A percentile compares a stretch with the other conserved stretches of the same genome.
Conservation (phyloP, 192 early-diverging fungal genomes). For the Coemansia umbellata region DNA sequence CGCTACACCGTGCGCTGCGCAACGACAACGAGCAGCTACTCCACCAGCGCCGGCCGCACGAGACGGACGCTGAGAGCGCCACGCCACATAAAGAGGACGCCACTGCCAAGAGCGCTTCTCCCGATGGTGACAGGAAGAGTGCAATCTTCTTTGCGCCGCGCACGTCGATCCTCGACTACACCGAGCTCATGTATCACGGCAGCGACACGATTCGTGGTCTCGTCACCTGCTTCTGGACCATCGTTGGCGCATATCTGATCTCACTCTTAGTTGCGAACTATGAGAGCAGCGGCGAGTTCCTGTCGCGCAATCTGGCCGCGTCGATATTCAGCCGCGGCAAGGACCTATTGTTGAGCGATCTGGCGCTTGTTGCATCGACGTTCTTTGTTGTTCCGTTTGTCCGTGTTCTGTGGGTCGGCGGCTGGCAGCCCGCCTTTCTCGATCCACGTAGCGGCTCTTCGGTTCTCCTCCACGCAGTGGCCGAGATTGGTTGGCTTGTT, state of each 20-base stretch:
- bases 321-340: constrained; percentile 51
- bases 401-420: constrained; percentile 26
- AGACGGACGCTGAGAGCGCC: neutral
- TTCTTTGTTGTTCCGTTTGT: constrained; percentile 58
- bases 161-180: constrained; percentile 51
- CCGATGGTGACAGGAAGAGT: neutral
- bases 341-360: constrained; percentile 69
- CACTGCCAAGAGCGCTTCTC: neutral
- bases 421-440: constrained; percentile 11
- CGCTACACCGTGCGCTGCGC: constrained; percentile 31
- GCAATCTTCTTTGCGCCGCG: constrained; percentile 28
- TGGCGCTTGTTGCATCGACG: constrained; percentile 62
- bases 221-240: constrained; percentile 51
- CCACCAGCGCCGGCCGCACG: no score
- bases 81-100: neutral
- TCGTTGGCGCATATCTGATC: constrained; percentile 39
- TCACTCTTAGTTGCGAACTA: constrained; percentile 40
- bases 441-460: constrained; percentile 21
- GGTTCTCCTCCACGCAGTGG: constrained; percentile 52
- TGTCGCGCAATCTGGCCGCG: constrained; percentile 25
- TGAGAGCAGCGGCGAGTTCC: constrained; percentile 33
- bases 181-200: constrained; percentile 50
- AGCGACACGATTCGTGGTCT: constrained; percentile 44
- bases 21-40: constrained; percentile 11
- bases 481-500: constrained; percentile 59